Conservation (phyloP, 2,329 filamentous ascomycete species). For the Sporothrix humicola region DNA sequence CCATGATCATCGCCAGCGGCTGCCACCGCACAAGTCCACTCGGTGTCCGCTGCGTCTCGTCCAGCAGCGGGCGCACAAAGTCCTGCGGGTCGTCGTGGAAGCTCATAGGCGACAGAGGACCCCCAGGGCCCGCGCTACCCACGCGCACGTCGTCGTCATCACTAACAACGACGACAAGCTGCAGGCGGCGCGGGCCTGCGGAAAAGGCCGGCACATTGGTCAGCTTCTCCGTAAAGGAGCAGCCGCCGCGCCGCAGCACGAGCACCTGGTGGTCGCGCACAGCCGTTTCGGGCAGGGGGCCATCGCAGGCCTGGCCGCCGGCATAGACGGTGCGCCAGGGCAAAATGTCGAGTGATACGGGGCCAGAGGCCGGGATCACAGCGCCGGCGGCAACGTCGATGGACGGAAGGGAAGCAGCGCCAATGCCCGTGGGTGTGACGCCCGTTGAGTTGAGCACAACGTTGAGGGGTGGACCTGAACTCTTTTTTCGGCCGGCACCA, state of each 20-base stretch:
- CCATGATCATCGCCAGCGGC: slow-evolving; percentile 82
- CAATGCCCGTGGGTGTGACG: slow-evolving; percentile 47
- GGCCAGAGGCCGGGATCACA: slow-evolving; percentile 44
- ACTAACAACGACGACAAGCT: slow-evolving; percentile 80
- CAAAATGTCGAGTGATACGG: slow-evolving; percentile 54
- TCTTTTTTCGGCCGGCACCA: not conserved
- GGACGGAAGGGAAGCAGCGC: slow-evolving; percentile 58
- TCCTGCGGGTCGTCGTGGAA: slow-evolving; percentile 43
- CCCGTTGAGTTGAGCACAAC: slow-evolving; percentile 47
- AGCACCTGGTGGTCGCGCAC: slow-evolving; percentile 73
- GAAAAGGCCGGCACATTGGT: slow-evolving; percentile 81
- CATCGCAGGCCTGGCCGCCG: slow-evolving; percentile 69
- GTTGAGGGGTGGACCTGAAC: slow-evolving; percentile 40
- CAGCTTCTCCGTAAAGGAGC: slow-evolving; percentile 83
- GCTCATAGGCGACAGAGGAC: slow-evolving; percentile 38
- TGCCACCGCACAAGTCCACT: slow-evolving; percentile 71
- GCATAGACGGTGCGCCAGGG: slow-evolving; percentile 75
- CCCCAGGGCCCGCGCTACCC: slow-evolving; percentile 36
- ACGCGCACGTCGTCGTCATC: slow-evolving; percentile 54
- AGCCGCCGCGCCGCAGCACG: slow-evolving; percentile 80
- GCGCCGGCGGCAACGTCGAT: slow-evolving; percentile 49
- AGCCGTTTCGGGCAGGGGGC: slow-evolving; percentile 58
- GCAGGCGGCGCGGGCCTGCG: slow-evolving; percentile 64
- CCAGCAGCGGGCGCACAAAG: slow-evolving; percentile 69
- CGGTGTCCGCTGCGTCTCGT: slow-evolving; percentile 73